Evolutionary conservation across 768 basidiomycete genomes (phyloP).

Genomic region (Leccinum longicurvipes): DNA sequence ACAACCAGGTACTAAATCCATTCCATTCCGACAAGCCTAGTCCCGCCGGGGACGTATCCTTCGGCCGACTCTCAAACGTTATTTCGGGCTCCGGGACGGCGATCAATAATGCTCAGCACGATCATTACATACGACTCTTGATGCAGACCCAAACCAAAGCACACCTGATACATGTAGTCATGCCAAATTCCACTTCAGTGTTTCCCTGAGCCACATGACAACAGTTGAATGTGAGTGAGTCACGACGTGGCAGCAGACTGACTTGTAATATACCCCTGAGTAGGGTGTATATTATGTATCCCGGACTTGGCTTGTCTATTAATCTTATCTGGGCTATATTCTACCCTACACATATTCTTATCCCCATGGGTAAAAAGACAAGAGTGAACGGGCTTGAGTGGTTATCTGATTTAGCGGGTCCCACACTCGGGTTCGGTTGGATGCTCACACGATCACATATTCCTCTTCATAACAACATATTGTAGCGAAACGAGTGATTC

Average conservation of each 20-base stretch:
- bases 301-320: too few relatives aligned
- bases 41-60: too few relatives aligned
- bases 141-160: too few relatives aligned
- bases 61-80: background rate
- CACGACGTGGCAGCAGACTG: too few relatives aligned
- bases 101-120: background rate
- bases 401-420: too few relatives aligned
- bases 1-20: too few relatives aligned
- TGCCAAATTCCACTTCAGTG: background rate
- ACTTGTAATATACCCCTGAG: background rate
- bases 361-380: background rate
- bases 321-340: background rate
- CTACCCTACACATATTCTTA: background rate
- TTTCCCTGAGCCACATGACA: too few relatives aligned
- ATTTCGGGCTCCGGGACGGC: background rate
- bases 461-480: background rate
- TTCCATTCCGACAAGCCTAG: background rate
- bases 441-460: too few relatives aligned
- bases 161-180: background rate
- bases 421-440: too few relatives aligned
- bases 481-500: too few relatives aligned
- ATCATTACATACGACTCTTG: background rate
- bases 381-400: too few relatives aligned
- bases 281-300: background rate
- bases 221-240: too few relatives aligned